Evolutionary conservation across 1,284 basidiomycete genomes (phyloP).

Genomic region (Cutaneotrichosporon dermatis): DNA sequence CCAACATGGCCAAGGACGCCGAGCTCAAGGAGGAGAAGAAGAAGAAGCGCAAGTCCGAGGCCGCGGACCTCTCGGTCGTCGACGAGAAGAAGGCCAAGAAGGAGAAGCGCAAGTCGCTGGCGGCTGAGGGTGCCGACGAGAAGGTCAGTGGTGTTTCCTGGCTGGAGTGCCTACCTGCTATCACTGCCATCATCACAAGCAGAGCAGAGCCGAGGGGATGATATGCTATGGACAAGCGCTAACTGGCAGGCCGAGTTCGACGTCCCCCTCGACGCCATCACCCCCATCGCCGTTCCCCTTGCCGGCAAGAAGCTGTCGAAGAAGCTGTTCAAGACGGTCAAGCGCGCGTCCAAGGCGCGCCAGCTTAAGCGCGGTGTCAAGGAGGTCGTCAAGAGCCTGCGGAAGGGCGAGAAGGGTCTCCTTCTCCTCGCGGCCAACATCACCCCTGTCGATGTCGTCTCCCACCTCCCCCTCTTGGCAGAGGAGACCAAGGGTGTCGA

Average conservation of each 20-base stretch:
- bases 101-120: slow-evolving; percentile 50
- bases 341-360: slow-evolving; percentile 85
- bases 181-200: no score
- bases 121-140: slow-evolving; percentile 32
- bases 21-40: slow-evolving; percentile 48
- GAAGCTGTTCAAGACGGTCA: slow-evolving; percentile 87
- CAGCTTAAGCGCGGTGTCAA: slow-evolving; percentile 94
- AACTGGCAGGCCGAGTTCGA: slow-evolving; percentile 49
- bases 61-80: slow-evolving; percentile 28
- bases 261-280: slow-evolving; percentile 75
- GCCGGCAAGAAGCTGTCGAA: slow-evolving; percentile 87
- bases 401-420: slow-evolving; percentile 91
- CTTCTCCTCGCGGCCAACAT: slow-evolving; percentile 95
- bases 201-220: no score
- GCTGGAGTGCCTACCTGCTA: no score
- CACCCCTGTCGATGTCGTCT: slow-evolving; percentile 96
- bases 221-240: neutral
- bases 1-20: slow-evolving; percentile 46
- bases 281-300: slow-evolving; percentile 82
- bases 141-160: slow-evolving; percentile 9
- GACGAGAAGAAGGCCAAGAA: slow-evolving; percentile 50
- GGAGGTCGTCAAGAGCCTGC: slow-evolving; percentile 91
- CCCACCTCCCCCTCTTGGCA: slow-evolving; percentile 88
- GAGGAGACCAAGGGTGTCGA: slow-evolving; percentile 87
- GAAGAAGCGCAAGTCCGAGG: slow-evolving; percentile 51